phyloP scores from a whole-genome alignment of 1,139 yeast species.

The Casaregolazyma suthepensis region DNA sequence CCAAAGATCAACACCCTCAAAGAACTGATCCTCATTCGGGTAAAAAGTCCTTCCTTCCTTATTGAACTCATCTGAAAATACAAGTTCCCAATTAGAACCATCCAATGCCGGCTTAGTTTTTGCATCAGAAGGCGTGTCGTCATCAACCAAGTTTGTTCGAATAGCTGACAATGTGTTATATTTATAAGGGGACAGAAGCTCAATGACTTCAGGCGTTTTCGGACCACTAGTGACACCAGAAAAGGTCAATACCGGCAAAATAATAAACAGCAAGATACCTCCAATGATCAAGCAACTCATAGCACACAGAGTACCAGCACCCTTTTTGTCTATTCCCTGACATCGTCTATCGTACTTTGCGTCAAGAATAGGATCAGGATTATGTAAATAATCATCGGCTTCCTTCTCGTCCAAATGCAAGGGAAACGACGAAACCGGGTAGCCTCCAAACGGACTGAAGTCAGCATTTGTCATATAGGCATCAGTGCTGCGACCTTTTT shows the following conservation, averaged over 20 bases:
- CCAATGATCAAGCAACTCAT: constrained; percentile 51
- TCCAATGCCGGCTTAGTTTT: constrained; percentile 39
- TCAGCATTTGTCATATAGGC: constrained; percentile 36
- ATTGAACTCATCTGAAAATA: constrained; percentile 78
- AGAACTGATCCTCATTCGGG: constrained; percentile 78
- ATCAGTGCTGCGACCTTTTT: constrained; percentile 15
- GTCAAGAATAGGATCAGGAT: constrained; percentile 87
- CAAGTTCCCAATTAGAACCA: constrained; percentile 65
- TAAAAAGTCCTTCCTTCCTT: constrained; percentile 79
- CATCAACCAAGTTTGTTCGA: constrained; percentile 59
- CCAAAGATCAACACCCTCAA: constrained; percentile 68
- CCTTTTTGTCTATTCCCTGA: constrained; percentile 45
- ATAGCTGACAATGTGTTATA: constrained; percentile 60
- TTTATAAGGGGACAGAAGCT: constrained; percentile 48
- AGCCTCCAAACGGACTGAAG: constrained; percentile 85
- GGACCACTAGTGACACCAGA: constrained; percentile 48
- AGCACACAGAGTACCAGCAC: constrained; percentile 42
- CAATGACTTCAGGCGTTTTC: constrained; percentile 23
- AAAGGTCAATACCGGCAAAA: constrained; percentile 69
- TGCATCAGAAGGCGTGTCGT: constrained; percentile 67
- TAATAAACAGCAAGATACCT: constrained; percentile 57
- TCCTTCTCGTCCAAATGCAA: constrained; percentile 82
- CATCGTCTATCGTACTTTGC: constrained; percentile 64
- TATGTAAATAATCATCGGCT: constrained; percentile 85
- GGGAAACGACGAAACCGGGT: constrained; percentile 85